Evolutionary conservation across 2,329 filamentous ascomycete species (phyloP).

Genomic region (Cytospora paraplurivora): DNA sequence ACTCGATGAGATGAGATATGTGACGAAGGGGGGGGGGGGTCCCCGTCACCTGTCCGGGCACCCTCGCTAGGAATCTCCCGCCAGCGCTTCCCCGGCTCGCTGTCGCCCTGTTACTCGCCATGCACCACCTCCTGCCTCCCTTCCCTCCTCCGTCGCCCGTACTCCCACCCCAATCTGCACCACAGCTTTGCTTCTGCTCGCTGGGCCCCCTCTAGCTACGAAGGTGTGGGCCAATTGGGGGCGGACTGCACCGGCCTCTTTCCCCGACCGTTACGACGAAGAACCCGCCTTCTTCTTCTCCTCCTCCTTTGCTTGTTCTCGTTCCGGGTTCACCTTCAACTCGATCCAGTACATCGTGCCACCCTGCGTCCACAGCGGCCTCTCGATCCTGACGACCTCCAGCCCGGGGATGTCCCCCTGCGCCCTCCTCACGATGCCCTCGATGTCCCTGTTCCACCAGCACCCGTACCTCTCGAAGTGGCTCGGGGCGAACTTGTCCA

Average conservation of each 20-base stretch:
- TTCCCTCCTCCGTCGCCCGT: background rate
- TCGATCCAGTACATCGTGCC: constrained; percentile 64
- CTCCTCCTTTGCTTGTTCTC: constrained; percentile 6
- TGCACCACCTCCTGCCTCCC: background rate
- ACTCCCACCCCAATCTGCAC: background rate
- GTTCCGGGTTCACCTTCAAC: constrained; percentile 44
- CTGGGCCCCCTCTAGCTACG: background rate
- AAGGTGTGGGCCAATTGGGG: background rate
- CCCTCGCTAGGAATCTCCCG: no score
- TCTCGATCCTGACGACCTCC: constrained; percentile 56
- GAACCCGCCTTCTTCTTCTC: background rate
- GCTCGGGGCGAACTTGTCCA: constrained; percentile 56
- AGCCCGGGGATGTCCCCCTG: constrained; percentile 52
- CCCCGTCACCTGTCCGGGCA: no score
- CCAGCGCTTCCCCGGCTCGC: no score
- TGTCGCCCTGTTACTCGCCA: constrained; percentile 1
- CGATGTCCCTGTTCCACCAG: constrained; percentile 70
- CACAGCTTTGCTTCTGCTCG: background rate
- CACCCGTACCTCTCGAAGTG: constrained; percentile 65
- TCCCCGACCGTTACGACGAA: background rate
- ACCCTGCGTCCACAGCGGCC: constrained; percentile 54
- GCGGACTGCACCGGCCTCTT: background rate
- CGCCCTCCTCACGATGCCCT: constrained; percentile 55
- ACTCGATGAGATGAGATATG: constrained; percentile 1
- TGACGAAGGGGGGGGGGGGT: no score